These are phyloP conservation scores for Phytophthora parvispora DNA, from an alignment of 352 stramenopile genomes.

Conservation along the genomic window DNA sequence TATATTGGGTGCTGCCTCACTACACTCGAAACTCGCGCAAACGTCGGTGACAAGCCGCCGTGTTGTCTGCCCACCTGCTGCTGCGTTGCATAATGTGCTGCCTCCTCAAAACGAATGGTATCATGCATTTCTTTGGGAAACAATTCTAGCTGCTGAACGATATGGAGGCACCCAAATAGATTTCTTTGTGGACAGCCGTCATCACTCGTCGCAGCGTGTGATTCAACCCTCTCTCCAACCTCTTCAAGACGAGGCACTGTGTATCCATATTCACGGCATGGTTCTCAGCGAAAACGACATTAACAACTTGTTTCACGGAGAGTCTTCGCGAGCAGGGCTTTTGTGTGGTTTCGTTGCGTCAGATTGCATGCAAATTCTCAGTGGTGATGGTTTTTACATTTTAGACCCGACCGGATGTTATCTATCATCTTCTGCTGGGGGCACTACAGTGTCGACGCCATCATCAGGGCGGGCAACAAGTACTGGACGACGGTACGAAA, in stretches of 20 bases:
- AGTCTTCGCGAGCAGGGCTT: constrained; percentile 62
- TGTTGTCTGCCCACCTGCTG: constrained; percentile 53
- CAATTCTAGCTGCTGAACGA: constrained; percentile 66
- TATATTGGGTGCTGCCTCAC: constrained; percentile 61
- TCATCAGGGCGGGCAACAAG: constrained; percentile 14
- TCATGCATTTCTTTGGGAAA: constrained; percentile 62
- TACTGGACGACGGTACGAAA: constrained; percentile 68
- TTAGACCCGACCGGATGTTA: constrained; percentile 76
- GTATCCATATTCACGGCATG: constrained; percentile 74
- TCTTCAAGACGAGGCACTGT: constrained; percentile 77
- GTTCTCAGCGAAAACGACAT: constrained; percentile 63
- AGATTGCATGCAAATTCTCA: constrained; percentile 86
- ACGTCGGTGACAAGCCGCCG: constrained; percentile 62
- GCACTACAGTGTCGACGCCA: constrained; percentile 7
- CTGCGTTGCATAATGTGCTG: constrained; percentile 53
- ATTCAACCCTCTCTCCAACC: constrained; percentile 79
- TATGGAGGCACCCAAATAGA: constrained; percentile 65
- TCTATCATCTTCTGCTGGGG: constrained; percentile 33
- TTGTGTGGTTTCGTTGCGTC: constrained; percentile 72
- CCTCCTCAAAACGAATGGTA: constrained; percentile 49
- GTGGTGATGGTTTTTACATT: constrained; percentile 78
- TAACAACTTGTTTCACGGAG: constrained; percentile 58
- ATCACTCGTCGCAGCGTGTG: constrained; percentile 71
- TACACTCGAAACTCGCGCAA: constrained; percentile 74
- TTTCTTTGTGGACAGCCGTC: constrained; percentile 76